These are phyloP conservation scores for Lecanicillium sp. DNA, from an alignment of 2,329 filamentous ascomycete genomes.

Conservation along the genomic window DNA sequence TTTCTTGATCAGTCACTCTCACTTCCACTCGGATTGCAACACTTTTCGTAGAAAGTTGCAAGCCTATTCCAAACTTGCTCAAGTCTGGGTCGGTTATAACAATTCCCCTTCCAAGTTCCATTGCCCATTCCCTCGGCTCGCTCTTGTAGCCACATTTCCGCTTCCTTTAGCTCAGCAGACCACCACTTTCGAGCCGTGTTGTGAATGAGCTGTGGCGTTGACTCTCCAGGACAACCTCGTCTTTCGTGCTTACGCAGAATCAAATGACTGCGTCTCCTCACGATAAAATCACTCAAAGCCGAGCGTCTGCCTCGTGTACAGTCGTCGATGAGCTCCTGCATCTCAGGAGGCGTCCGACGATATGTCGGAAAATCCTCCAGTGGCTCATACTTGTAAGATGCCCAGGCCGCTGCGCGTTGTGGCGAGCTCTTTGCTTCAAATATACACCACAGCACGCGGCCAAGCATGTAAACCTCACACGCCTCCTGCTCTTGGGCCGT, in stretches of 20 bases:
- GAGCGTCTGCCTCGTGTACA: conserved; percentile 41
- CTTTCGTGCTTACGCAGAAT: conserved; percentile 29
- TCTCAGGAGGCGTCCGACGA: conserved; percentile 32
- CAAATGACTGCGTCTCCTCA: conserved; percentile 36
- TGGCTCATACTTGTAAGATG: conserved; percentile 49
- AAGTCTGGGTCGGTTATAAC: conserved; percentile 38
- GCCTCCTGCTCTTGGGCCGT: conserved; percentile 42
- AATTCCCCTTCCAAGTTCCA: conserved; percentile 42
- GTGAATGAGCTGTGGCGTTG: conserved; percentile 26
- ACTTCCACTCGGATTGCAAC: background rate
- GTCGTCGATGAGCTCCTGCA: conserved; percentile 39
- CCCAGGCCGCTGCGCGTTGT: conserved; percentile 48
- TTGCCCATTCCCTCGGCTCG: conserved; percentile 28
- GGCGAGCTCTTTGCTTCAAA: conserved; percentile 53
- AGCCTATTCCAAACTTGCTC: conserved; percentile 30
- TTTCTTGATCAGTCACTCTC: background rate
- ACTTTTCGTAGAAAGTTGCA: conserved; percentile 12
- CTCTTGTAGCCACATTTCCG: conserved; percentile 36
- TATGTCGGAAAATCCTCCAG: conserved; percentile 48
- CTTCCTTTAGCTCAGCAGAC: conserved; percentile 35
- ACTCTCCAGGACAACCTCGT: conserved; percentile 16
- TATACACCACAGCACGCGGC: conserved; percentile 52
- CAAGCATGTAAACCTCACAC: conserved; percentile 55
- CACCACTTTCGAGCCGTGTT: conserved; percentile 38
- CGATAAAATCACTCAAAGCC: conserved; percentile 35